Base-by-base conservation (phyloP, 2,329 filamentous ascomycete species). In the Alternaria viburni region DNA sequence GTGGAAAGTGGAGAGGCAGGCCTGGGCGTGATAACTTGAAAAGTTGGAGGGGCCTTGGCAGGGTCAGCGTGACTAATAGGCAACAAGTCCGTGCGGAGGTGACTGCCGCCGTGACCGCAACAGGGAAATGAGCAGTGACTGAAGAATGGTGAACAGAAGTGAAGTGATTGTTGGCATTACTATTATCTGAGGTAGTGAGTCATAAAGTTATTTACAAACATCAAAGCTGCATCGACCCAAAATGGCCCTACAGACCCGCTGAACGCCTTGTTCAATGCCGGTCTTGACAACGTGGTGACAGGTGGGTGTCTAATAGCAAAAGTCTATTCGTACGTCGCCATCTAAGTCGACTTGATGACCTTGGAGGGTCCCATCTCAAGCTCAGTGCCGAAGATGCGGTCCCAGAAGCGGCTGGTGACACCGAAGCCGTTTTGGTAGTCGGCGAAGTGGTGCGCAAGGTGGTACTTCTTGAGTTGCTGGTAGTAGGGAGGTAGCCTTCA, bases 341-440 rank as follows among this genome's bases (percentile, higher is more conserved):
- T 28, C 11, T 59, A 77, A 13, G 64, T 69, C 9, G 81, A 79
- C 80, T 85, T 86, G 65, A 85, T 65, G 25, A 86, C 80, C 80
- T 86, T 85, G 5, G 83, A 76, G n/a, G 81, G 71, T 52, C 74
- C 77, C 71, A 83, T 83, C 57, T 85, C 81, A 56, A 99, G 85
- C 82, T 97, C 91, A 1, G 96, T 99, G 69, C 93, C 93, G 77
- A 99, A 99, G 7, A 99, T 83, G 54, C 83, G 84, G 80, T 99
- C 96, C 96, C 96, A 99, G 85, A 99, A 97, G 69, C 90, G 89
- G 85, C 91, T 97, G 30, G 95, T 97, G 55, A 99, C 95, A 60
- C 96, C 96, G 73, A 98, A 99, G 56, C 96, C 96, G 69, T 97
- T 95, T 81, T 99, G 92, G 79, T 96, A 99, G 80, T 99, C 96